Base-by-base conservation (phyloP, 805 yeast species). In the Ascoidea rubescens region DNA sequence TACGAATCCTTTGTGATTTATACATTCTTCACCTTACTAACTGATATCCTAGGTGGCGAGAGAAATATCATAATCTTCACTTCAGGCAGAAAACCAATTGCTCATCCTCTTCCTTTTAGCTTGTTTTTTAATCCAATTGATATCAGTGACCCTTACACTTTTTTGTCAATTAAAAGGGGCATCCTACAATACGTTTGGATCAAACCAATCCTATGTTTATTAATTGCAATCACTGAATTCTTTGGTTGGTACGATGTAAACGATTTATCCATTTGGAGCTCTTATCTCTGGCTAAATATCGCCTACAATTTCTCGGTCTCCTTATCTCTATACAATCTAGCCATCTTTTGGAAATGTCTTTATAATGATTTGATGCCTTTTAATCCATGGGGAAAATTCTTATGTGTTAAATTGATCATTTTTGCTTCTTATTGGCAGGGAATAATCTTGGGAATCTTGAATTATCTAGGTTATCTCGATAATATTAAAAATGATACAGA, bases 381-480 rank as follows among this genome's bases (percentile, higher is more conserved):
- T 69, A 77, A 87, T 52, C 98, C 98, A 3, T 81, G 93, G 77
- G 89, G 95, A 8, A 90, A 90, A 67, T 93, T 93, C 64, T 64
- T 93, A 45, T 89, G 97, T 68, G 96, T 93, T 48, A 93, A 93
- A 62, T 73, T 89, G 56, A 88, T 93, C 52, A 90, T 93, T 49
- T 93, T 93, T 72, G 98, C 96, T 30, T 86, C 96, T n/a, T 93
- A 89, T 64, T 93, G 99, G 99, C 99, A 93, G 64, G 88, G 95
- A 0, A 64, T 84, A 6, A 57, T 81, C 1, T 67, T 86, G 48
- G 78, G 80, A 4, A 61, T 79, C 0, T 60, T 84, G 47, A 69
- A 75, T 67, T 69, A 73, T 61, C 58, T 74, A 59, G 75, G 81
- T 51, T 50, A 71, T 47, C 57, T 78, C 55, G 54, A 64, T 46